Base-by-base conservation (phyloP, 2,329 filamentous ascomycete genomes). In the Penicillium sp. region DNA sequence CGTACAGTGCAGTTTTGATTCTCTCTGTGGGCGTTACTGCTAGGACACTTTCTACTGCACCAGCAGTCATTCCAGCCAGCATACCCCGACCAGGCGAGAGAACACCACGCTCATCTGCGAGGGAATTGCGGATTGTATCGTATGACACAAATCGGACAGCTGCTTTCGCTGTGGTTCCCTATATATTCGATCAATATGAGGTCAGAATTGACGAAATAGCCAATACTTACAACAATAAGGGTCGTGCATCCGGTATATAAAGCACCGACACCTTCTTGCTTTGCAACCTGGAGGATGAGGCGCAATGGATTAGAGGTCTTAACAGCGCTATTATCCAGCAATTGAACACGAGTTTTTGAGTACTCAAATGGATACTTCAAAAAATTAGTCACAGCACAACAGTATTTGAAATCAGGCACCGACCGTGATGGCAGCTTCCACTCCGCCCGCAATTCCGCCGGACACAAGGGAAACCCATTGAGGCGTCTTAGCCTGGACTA, bases 1-100 rank as follows among this genome's bases (percentile, higher is more conserved):
- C 57, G 44, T 21, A 67, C 66, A 89, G 68, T 0, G 86, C 86
- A 1, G 87, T 90, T 69, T 89, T 90, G 66, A 90, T 84, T 16
- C 87, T 79, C 66, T 90, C 87, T 0, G 85, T 88, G 0, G 87
- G 87, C 2, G 87, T 90, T 1, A 90, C 87, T 1, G 85, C 86
- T n/a, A 83, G 80, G 0, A 87, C 77, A 54, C 81, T 85, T 19
- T 87, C 86, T 0, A 87, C 80, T 0, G 85, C 80, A 0, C 87
- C 87, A 0, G 85, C 83, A 1, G 79, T 75, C 84, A 89, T 88
- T 9, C 87, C 87, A 5, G 86, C 86, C 0, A 84, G 66, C n/a
- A 89, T 78, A 39, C 84, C 87, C 2, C 82, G 75, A 0, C 77
- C 65, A 0, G 85, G 81, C 0, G 83, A 83, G 8, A 89, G 70